Evolutionary conservation across 768 basidiomycete species (phyloP).

Genomic region (Harrya chromipes): DNA sequence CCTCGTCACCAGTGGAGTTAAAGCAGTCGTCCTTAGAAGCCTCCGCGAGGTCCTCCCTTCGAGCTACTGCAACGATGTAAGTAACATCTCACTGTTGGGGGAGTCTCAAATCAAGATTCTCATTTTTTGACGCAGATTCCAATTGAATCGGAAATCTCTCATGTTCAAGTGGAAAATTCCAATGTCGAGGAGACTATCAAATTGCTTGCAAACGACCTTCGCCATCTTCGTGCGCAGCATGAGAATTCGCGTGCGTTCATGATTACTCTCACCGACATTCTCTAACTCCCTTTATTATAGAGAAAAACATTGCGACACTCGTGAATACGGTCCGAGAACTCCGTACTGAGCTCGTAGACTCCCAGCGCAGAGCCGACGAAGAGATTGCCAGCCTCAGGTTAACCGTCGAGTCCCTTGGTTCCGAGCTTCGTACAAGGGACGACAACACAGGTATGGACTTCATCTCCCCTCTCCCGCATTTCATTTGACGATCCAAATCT

Average conservation of each 20-base stretch:
- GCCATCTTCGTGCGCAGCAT: constrained; percentile 1
- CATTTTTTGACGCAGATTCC: not conserved
- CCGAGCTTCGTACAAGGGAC: not conserved
- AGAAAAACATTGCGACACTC: constrained; percentile 1
- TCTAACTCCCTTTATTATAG: not conserved
- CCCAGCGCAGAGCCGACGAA: not conserved
- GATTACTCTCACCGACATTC: no score
- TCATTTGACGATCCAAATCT: not conserved
- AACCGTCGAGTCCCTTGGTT: constrained; percentile 2
- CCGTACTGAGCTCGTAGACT: not conserved
- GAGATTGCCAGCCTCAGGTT: not conserved
- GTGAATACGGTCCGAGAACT: constrained; percentile 2
- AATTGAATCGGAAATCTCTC: not conserved
- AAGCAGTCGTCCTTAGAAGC: no score
- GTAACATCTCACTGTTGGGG: no score
- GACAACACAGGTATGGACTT: no score
- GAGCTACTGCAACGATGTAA: no score
- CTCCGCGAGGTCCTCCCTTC: no score
- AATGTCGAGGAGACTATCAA: not conserved
- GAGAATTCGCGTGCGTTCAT: constrained; percentile 7
- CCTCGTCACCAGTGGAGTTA: not conserved
- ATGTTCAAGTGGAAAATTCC: not conserved
- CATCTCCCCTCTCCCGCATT: not conserved
- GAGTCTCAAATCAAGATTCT: no score
- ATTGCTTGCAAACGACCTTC: constrained; percentile 1